Conservation (phyloP, 2,329 filamentous ascomycete species). For the Ceratocystis lukuohia region DNA sequence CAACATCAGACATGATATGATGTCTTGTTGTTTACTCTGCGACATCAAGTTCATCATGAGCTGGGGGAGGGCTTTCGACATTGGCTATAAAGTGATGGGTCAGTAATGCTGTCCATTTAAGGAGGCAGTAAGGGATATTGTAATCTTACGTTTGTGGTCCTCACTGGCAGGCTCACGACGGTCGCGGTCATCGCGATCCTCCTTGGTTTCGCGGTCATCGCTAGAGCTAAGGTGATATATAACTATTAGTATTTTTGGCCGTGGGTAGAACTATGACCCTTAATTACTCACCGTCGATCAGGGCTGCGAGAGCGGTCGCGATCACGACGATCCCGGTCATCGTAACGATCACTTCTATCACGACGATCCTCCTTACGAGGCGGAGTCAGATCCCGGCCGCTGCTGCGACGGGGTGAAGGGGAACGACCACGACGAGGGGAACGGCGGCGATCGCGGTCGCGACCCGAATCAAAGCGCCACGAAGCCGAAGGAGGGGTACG, state of each 20-base stretch:
- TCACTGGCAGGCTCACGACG: conserved; percentile 75
- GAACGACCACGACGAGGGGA: conserved; percentile 56
- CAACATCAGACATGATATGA: too few species aligned
- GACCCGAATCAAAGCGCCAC: conserved; percentile 92
- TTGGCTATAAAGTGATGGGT: neutral
- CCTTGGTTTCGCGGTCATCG: conserved; percentile 41
- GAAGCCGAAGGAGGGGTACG: conserved; percentile 94
- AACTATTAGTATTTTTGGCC: neutral
- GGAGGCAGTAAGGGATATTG: conserved; percentile 12
- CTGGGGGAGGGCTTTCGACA: conserved; percentile 64
- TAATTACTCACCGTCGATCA: conserved; percentile 40
- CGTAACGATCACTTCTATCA: conserved; percentile 59
- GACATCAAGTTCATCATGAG: conserved; percentile 90
- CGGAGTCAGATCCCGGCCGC: conserved; percentile 59
- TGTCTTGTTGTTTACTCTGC: conserved; percentile 48
- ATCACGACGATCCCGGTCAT: conserved; percentile 61
- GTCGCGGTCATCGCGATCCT: conserved; percentile 59
- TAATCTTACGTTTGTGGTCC: conserved; percentile 66
- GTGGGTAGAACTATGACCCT: neutral
- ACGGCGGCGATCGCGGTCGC: conserved; percentile 55
- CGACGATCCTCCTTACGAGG: conserved; percentile 80
- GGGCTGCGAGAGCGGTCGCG: conserved; percentile 63
- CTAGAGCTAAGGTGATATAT: conserved; percentile 25
- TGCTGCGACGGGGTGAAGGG: conserved; percentile 64
- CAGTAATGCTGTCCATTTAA: neutral